Evolutionary conservation across 2,329 filamentous ascomycete species (phyloP), one percentile per base, ranked within the genome.

Genomic region (Hypoxylon sp.): DNA sequence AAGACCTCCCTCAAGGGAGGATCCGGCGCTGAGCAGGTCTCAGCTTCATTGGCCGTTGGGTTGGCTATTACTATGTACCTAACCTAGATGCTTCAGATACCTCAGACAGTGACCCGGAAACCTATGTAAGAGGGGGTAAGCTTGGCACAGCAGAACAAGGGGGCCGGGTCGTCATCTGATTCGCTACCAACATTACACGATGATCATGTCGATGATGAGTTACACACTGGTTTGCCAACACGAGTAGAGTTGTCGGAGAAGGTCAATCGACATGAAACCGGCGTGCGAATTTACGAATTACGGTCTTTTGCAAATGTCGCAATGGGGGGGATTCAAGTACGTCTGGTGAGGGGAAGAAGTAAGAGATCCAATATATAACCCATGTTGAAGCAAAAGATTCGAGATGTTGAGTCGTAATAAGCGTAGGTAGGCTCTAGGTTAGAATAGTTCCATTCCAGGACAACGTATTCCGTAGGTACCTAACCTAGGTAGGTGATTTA

Each of bases 121-220:
- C 10, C 44, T 46, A 37, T 58, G 52, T 54, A 52, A 57, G 56
- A 26, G 43, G 43, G 56, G 63, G 56, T 57, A 63, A 58, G 56
- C 54, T 63, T 49, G 64, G 59, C 43, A 59, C 30, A 30, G 53
- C 15, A 59, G 11, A 54, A 28, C 19, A 59, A 51, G 50, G 43
- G 15, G 43, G 24, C 50, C 20, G 34, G 26, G n/a, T 52, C 46
- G 6, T 34, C 37, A 37, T 46, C 48, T 49, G 53, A 56, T 66
- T 66, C 48, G 64, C 44, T 62, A 34, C 53, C 60, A 41, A 22
- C 19, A 51, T 19, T 56, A 8, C 6, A 52, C 19, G 48, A 28
- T 49, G 48, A 44, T 54, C 26, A 55, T 51, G 15, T 50, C 20
- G 30, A 34, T 6, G 30, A 50, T 32, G 50, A 34, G 32, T 44